These are phyloP conservation scores for Colletotrichum sp. DNA, from an alignment of 2,329 filamentous ascomycete genomes.

Conservation along the genomic window DNA sequence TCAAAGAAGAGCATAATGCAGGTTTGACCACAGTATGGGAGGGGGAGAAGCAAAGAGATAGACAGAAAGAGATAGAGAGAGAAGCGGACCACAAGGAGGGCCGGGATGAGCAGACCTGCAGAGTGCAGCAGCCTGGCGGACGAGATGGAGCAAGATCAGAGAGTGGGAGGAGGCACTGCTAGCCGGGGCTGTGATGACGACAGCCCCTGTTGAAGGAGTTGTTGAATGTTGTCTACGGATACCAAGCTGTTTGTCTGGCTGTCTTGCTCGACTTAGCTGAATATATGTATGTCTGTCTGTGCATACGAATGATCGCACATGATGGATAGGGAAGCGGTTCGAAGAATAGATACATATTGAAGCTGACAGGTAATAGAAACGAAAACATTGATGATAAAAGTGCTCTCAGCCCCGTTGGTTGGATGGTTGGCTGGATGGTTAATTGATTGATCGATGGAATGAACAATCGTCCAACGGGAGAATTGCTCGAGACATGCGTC, in stretches of 20 bases:
- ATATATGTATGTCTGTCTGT: neutral
- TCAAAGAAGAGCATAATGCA: constrained; percentile 9
- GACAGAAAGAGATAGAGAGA: neutral
- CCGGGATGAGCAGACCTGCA: neutral
- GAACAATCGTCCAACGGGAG: neutral
- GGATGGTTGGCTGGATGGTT: neutral
- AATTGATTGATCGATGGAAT: neutral
- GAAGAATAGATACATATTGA: neutral
- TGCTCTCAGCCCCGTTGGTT: neutral
- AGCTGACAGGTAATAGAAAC: neutral
- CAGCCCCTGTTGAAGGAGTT: neutral
- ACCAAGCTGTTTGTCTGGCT: neutral
- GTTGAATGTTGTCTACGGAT: neutral
- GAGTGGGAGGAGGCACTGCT: neutral
- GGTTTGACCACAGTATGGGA: neutral
- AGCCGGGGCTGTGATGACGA: neutral
- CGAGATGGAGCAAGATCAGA: neutral
- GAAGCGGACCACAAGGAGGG: neutral
- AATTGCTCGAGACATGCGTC: constrained; percentile 2
- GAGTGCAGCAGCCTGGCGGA: neutral
- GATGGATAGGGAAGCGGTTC: neutral
- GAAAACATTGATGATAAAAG: neutral
- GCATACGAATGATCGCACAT: neutral
- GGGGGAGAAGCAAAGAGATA: neutral
- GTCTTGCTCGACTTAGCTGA: neutral